Evolutionary conservation across 73 alveolate genomes (phyloP), one percentile per base, ranked within the genome.

Genomic region (Uronychia setigera): DNA sequence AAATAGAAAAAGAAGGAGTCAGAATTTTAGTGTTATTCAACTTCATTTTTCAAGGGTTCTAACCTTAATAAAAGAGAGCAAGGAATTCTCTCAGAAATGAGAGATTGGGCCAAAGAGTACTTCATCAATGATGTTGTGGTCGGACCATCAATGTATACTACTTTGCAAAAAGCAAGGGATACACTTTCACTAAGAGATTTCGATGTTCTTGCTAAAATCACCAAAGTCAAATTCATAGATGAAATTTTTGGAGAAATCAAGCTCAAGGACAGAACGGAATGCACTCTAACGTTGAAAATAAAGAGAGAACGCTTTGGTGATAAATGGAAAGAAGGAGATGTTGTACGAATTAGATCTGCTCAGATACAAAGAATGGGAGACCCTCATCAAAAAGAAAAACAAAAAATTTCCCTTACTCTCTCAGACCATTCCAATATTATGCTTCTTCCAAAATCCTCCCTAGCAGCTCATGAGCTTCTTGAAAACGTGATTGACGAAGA

Each of bases 341-440:
- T 83, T 13, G 82, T 88, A 13, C 75, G 91, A 59, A 83, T 88
- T 31, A 82, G 94, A 82, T 82, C 91, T 29, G 94, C 94, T 1
- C 80, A 46, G 67, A 46, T 46, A 11, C 59, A 74, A 60, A 31
- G 29, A 33, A n/a, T 79, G 33, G 32, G 90, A 74, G 58, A 75
- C 84, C 60, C 34, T 80, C 26, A 26, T 29, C 29, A 31, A 32
- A 32, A 75, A 74, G 84, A 82, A 58, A 14, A 76, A 59, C 32
- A 83, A 29, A 74, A 83, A 27, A 74, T 76, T 33, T 81, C 78
- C 28, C 35, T 87, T 19, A 32, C 79, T 27, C 33, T 75, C 5
- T 76, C 35, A 60, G 78, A 60, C 77, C 80, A 82, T 67, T 83
- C 94, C 0, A 88, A 88, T 58, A 79, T 88, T 58, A 32, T 88